phyloP scores from a whole-genome alignment of 1,284 basidiomycete species.

The Earliella scabrosa region DNA sequence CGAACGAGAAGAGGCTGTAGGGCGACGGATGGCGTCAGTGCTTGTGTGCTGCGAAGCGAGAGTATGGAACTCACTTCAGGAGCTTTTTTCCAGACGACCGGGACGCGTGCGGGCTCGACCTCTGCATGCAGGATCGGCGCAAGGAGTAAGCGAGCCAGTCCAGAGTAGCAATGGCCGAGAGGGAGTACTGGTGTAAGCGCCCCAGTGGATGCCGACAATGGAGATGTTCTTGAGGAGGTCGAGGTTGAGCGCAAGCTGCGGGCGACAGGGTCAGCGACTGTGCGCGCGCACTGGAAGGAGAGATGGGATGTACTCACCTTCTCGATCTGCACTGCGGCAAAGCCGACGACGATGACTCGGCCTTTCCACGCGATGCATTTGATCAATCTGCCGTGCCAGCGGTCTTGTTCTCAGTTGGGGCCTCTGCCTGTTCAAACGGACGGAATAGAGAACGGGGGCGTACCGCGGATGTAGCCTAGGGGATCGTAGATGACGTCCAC shows the following conservation, averaged over 20 bases:
- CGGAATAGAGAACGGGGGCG: not conserved
- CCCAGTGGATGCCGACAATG: slow-evolving; percentile 86
- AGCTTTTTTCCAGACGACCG: slow-evolving; percentile 78
- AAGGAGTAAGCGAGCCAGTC: no score
- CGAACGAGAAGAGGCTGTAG: no score
- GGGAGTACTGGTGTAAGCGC: slow-evolving; percentile 66
- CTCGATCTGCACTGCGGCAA: slow-evolving; percentile 88
- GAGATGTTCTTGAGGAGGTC: slow-evolving; percentile 88
- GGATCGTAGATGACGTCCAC: slow-evolving; percentile 92
- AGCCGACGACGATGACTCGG: slow-evolving; percentile 91
- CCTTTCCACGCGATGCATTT: slow-evolving; percentile 97
- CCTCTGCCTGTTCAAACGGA: no score
- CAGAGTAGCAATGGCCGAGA: no score
- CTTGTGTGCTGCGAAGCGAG: not conserved
- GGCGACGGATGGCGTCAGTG: not conserved
- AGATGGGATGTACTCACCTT: no score
- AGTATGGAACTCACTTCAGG: slow-evolving; percentile 53
- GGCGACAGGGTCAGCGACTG: slow-evolving; percentile 11
- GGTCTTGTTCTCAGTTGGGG: no score
- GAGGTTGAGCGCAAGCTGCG: slow-evolving; percentile 85
- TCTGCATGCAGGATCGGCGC: slow-evolving; percentile 48
- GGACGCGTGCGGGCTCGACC: slow-evolving; percentile 69
- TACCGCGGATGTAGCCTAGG: slow-evolving; percentile 78
- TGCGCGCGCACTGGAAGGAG: no score
- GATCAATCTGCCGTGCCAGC: slow-evolving; percentile 70